Evolutionary conservation across 768 basidiomycete genomes (phyloP).

Genomic region (Auricularia heimuer): DNA sequence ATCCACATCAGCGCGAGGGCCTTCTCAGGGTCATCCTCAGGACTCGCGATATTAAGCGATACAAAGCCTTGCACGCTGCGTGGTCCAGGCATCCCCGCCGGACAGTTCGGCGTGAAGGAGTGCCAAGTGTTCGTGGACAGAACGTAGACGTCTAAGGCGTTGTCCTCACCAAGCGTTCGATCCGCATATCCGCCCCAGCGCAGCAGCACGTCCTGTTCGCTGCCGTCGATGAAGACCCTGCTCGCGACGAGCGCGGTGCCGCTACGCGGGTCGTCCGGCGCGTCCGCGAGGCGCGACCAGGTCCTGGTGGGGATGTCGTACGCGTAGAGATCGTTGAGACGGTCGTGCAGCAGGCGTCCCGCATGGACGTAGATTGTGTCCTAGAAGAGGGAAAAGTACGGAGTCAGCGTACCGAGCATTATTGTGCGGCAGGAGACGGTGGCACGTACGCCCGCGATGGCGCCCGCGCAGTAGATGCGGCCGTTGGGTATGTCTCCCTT

Average conservation of each 20-base stretch:
- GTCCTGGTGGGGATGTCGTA: constrained; percentile 19
- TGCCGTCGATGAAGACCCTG: constrained; percentile 2
- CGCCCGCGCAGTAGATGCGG: constrained; percentile 30
- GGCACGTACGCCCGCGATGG: constrained; percentile 18
- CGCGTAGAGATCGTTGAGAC: constrained; percentile 26
- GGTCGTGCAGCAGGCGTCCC: constrained; percentile 29
- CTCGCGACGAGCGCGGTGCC: constrained; percentile 30
- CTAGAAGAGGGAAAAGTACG: constrained; percentile 7
- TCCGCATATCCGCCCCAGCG: constrained; percentile 34
- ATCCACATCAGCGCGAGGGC: constrained; percentile 24
- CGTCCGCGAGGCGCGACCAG: constrained; percentile 27
- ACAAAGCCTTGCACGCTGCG: constrained; percentile 28
- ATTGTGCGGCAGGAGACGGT: background rate
- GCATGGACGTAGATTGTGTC: constrained; percentile 30
- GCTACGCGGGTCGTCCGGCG: constrained; percentile 29
- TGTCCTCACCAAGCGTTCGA: constrained; percentile 23
- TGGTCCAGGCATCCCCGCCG: constrained; percentile 23
- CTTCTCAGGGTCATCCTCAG: constrained; percentile 5
- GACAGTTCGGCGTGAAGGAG: constrained; percentile 12
- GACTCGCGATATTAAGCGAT: constrained; percentile 15
- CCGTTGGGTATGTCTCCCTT: constrained; percentile 24
- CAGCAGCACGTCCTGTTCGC: constrained; percentile 19
- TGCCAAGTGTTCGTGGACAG: constrained; percentile 17
- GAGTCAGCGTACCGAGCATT: background rate
- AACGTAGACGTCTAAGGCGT: constrained; percentile 27